Percentiles rank a stretch among this genome's conserved stretches.
These are phyloP conservation scores for Apiospora marii DNA, from an alignment of 2,329 filamentous ascomycete species.

Conservation along the genomic window DNA sequence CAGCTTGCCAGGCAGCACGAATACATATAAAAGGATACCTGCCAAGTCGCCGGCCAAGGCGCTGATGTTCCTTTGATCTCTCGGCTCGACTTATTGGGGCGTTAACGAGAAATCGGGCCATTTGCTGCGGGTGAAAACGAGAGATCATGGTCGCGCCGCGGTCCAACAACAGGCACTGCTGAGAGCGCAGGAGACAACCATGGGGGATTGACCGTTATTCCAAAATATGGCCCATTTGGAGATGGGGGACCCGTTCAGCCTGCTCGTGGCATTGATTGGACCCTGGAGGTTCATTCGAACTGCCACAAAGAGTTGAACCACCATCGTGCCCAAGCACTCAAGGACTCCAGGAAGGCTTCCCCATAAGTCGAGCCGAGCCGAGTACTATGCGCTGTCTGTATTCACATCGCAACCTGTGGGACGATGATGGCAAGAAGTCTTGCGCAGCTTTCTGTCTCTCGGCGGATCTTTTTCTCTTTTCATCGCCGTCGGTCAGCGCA, in stretches of 20 bases:
- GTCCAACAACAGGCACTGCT: neutral
- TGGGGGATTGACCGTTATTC: neutral
- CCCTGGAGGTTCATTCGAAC: neutral
- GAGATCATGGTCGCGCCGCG: neutral
- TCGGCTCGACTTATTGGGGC: neutral
- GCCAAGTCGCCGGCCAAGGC: conserved; percentile 20
- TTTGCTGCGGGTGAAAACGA: too few species aligned
- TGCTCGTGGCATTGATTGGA: neutral
- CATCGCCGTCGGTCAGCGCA: neutral
- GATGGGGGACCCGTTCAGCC: neutral
- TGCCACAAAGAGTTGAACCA: neutral
- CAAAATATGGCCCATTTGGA: neutral
- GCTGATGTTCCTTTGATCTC: neutral
- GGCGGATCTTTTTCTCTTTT: neutral
- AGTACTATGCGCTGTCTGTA: neutral
- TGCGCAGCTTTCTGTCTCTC: neutral
- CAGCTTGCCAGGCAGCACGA: neutral
- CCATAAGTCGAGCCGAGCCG: too few species aligned
- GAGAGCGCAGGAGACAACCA: neutral
- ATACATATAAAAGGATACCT: neutral
- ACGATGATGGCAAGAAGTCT: neutral
- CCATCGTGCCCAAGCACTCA: neutral
- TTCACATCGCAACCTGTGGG: too few species aligned
- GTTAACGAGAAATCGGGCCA: too few species aligned
- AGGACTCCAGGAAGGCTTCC: neutral